Conservation (phyloP, 305 asterid genomes). For the Lippia alba region DNA sequence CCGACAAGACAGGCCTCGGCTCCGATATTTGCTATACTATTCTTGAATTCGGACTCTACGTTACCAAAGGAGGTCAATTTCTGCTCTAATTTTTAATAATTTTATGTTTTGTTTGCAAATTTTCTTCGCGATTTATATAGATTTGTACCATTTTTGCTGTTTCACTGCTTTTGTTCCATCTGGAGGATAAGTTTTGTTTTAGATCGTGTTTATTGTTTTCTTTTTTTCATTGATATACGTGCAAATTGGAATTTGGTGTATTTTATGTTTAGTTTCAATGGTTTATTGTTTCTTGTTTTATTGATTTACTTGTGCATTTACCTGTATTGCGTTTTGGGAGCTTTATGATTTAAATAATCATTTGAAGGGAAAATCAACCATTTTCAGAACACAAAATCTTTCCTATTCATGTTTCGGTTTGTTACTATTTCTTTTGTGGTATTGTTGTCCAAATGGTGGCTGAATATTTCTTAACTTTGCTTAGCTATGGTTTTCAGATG, state of each 20-base stretch:
- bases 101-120: neutral
- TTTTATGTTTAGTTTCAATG: neutral
- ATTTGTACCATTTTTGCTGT: neutral
- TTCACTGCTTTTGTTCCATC: constrained; percentile 3
- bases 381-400: neutral
- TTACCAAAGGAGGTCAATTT: constrained; percentile 74
- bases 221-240: neutral
- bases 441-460: neutral
- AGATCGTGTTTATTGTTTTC: neutral
- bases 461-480: constrained; percentile 20
- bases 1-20: constrained; percentile 69
- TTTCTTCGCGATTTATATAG: neutral
- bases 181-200: neutral
- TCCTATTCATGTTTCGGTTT: constrained; percentile 12
- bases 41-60: constrained; percentile 73
- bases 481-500: constrained; percentile 51
- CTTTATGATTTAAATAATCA: neutral
- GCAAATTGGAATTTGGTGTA: neutral
- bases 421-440: neutral
- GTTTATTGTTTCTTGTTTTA: constrained; percentile 1
- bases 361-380: neutral
- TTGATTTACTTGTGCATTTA: neutral
- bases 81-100: neutral
- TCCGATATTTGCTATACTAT: constrained; percentile 76
- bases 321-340: neutral